Evolutionary conservation across 257 asterid genomes (phyloP), one percentile per base, ranked within the genome.

Genomic region (Ligustrum vulgare): DNA sequence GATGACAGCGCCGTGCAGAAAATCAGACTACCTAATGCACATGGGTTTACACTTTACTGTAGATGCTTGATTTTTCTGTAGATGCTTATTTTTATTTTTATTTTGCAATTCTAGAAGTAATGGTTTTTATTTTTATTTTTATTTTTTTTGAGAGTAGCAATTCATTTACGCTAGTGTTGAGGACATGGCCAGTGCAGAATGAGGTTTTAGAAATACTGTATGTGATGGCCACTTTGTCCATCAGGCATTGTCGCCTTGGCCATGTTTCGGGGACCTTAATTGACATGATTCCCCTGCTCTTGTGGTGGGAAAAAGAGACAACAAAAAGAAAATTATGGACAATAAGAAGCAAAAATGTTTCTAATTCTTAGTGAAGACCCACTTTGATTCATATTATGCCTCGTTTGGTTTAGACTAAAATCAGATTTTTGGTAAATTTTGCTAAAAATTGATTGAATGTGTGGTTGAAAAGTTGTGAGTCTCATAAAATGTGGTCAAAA

Each of bases 1-100:
- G 37, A 45, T 31, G 65, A 68, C 54, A 45, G 36, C 67, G 70
- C 34, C 68, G 23, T 76, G 69, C 68, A 13, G 54, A 47, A 34
- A 3, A 45, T 73, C 20, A 43, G 23, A 75, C 25, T 72, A 45
- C 69, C 62, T 43, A 74, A 8, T 28, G 18, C 35, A 0, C 31
- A 28, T 28, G 31, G 31, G 0, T 28, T 28, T 7, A 15, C 15
- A n/a, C 13, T 45, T 45, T 4, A 45, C 2, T 13, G 54, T 13
- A 45, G 54, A 45, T 41, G 54, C 6, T 45, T 45, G 15, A 13
- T 45, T 45, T 45, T 45, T 12, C n/a, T n/a, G n/a, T n/a, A n/a
- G n/a, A n/a, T n/a, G n/a, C n/a, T n/a, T n/a, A n/a, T n/a, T n/a
- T n/a, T n/a, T n/a, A n/a, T n/a, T n/a, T n/a, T n/a, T n/a, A n/a